Evolutionary conservation across 129 eudicot species (phyloP).

Genomic region (Escallonia rubra): DNA sequence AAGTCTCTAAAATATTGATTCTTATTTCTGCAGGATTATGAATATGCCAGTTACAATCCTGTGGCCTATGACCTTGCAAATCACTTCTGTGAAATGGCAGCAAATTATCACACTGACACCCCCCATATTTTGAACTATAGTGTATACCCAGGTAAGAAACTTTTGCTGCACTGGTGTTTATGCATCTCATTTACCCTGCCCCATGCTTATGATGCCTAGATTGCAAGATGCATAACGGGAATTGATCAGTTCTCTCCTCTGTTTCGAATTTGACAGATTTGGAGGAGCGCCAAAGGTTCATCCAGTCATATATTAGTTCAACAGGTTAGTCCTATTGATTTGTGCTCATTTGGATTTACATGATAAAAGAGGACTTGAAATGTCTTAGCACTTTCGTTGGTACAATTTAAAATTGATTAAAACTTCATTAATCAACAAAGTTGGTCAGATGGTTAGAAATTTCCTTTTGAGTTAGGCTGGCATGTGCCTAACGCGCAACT

Average conservation of each 20-base stretch:
- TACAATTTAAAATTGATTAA: too few species aligned
- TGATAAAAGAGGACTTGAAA: too few species aligned
- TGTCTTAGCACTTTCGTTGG: too few species aligned
- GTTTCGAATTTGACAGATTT: constrained; percentile 31
- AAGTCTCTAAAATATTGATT: not conserved
- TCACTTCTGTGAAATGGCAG: constrained; percentile 91
- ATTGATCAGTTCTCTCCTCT: not conserved
- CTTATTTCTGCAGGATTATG: constrained; percentile 59
- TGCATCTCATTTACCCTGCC: not conserved
- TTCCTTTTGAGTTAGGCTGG: too few species aligned
- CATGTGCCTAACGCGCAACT: too few species aligned
- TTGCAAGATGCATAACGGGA: not conserved
- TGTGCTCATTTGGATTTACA: not conserved
- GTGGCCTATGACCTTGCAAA: constrained; percentile 79
- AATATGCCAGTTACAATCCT: constrained; percentile 89
- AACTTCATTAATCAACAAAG: too few species aligned
- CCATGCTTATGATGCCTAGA: too few species aligned
- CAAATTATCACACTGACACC: constrained; percentile 73
- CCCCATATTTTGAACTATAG: constrained; percentile 75
- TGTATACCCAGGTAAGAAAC: constrained; percentile 57
- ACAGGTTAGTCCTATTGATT: constrained; percentile 46
- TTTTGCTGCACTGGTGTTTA: not conserved
- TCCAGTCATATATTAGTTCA: constrained; percentile 51
- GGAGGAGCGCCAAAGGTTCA: constrained; percentile 71
- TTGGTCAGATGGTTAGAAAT: too few species aligned